Evolutionary conservation across 768 basidiomycete genomes (phyloP).

Genomic region (Podaxis mareebaensis): DNA sequence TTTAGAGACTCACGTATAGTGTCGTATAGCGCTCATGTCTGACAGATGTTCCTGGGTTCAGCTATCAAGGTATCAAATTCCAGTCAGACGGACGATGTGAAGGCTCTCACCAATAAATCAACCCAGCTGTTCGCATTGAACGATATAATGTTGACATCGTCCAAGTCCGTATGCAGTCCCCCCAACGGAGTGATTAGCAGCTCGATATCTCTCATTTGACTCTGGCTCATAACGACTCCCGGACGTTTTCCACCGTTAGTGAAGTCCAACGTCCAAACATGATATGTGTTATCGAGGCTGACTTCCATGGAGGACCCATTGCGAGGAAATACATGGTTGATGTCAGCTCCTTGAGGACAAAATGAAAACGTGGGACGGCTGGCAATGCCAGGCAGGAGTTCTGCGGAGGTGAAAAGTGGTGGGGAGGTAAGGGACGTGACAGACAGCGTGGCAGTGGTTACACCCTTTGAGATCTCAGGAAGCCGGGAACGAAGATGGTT

Average conservation of each 20-base stretch:
- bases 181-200: conserved; percentile 58
- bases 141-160: conserved; percentile 37
- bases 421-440: conserved; percentile 38
- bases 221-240: conserved; percentile 74
- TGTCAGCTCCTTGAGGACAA: conserved; percentile 39
- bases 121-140: conserved; percentile 63
- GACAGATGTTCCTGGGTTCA: conserved; percentile 48
- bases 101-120: conserved; percentile 55
- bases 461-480: conserved; percentile 42
- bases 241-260: conserved; percentile 49
- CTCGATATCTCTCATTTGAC: conserved; percentile 73
- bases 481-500: conserved; percentile 48
- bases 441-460: conserved; percentile 55
- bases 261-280: conserved; percentile 74
- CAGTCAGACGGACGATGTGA: conserved; percentile 11
- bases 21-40: conserved; percentile 68
- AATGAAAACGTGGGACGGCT: conserved; percentile 58
- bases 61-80: conserved; percentile 34
- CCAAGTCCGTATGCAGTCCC: conserved; percentile 41
- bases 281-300: conserved; percentile 25
- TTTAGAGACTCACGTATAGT: conserved; percentile 52
- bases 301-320: conserved; percentile 24
- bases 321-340: conserved; percentile 57
- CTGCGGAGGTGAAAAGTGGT: conserved; percentile 43
- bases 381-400: conserved; percentile 41